Conservation (phyloP, 768 basidiomycete species). For the Mrakia frigida region DNA sequence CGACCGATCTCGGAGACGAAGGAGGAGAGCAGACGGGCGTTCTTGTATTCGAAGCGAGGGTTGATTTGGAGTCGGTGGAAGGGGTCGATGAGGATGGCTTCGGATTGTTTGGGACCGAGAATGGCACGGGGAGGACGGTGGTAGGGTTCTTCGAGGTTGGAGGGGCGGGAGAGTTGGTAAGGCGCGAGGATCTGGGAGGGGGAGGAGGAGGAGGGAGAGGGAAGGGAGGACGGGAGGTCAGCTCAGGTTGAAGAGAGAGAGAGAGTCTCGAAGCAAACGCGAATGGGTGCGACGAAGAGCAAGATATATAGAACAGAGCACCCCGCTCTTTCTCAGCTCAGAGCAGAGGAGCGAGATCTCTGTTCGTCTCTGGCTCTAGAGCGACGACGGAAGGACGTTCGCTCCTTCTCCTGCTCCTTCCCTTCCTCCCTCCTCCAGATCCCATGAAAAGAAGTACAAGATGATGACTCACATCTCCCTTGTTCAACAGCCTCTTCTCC, state of each 20-base stretch:
- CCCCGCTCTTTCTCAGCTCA: too few relatives aligned
- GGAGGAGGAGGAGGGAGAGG: not conserved
- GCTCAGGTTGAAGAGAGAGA: not conserved
- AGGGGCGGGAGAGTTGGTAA: not conserved
- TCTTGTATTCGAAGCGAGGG: conserved; percentile 21
- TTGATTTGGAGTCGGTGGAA: conserved; percentile 7
- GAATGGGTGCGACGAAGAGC: too few relatives aligned
- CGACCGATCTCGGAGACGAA: conserved; percentile 44
- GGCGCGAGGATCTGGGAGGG: conserved; percentile 18
- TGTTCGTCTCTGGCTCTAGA: too few relatives aligned
- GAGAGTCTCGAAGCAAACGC: not conserved
- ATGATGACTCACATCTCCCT: conserved; percentile 25
- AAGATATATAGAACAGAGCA: too few relatives aligned
- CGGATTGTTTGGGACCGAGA: not conserved
- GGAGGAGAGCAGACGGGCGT: conserved; percentile 28
- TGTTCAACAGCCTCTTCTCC: conserved; percentile 13
- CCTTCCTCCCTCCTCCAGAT: not conserved
- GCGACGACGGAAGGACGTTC: not conserved
- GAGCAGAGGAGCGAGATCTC: too few relatives aligned
- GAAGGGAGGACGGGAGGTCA: not conserved
- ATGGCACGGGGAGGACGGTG: not conserved
- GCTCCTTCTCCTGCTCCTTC: not conserved
- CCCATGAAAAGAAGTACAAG: too few relatives aligned
- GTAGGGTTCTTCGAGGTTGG: not conserved
- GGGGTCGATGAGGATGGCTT: conserved; percentile 24